Conservation (phyloP, 2,329 filamentous ascomycete genomes). For the Seiridium unicorne region DNA sequence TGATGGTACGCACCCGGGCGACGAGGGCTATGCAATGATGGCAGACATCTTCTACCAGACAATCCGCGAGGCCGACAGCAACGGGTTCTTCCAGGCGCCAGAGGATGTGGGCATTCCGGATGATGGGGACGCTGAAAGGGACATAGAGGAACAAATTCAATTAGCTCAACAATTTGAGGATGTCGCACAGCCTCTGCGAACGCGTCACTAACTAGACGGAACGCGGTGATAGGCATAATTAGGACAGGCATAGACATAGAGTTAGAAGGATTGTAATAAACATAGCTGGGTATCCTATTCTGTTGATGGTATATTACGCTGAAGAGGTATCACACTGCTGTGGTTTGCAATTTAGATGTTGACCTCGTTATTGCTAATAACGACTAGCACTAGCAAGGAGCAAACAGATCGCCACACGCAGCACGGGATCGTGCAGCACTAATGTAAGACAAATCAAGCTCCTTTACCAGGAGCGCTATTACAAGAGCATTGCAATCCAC, state of each 20-base stretch:
- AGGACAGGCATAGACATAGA: neutral
- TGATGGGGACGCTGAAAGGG: slow-evolving; percentile 12
- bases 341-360: too few species aligned
- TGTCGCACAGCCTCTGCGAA: neutral
- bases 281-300: too few species aligned
- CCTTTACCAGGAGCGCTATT: too few species aligned
- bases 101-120: slow-evolving; percentile 14
- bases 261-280: neutral
- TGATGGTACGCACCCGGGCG: slow-evolving; percentile 23
- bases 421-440: too few species aligned
- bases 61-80: slow-evolving; percentile 17
- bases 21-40: slow-evolving; percentile 21
- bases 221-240: neutral
- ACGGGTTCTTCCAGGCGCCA: slow-evolving; percentile 15
- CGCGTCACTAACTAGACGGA: neutral
- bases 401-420: too few species aligned
- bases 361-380: too few species aligned
- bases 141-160: neutral
- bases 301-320: too few species aligned
- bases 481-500: too few species aligned
- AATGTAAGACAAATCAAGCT: too few species aligned
- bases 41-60: slow-evolving; percentile 19
- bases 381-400: too few species aligned
- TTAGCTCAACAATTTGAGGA: neutral
- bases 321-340: too few species aligned